Percentiles rank a stretch among this genome's conserved stretches.
phyloP scores from a whole-genome alignment of 768 basidiomycete species.

The Boletus vinaceobasis region DNA sequence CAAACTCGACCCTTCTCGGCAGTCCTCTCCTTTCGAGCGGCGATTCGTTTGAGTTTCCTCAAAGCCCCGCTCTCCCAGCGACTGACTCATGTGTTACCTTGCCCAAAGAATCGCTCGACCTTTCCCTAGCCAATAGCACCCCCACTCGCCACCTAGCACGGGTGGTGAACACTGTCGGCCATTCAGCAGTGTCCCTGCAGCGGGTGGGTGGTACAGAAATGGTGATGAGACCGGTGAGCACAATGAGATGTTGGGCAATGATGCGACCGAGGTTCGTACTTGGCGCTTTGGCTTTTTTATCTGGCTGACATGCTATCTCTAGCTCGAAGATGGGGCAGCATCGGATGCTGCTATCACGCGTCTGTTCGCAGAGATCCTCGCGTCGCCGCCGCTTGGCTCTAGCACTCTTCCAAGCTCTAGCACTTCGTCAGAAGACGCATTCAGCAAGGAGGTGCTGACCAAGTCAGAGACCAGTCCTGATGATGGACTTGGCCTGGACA shows the following conservation, averaged over 20 bases:
- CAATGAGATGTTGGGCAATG: constrained; percentile 13
- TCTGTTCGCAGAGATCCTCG: constrained; percentile 34
- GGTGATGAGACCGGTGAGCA: constrained; percentile 25
- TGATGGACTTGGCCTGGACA: constrained; percentile 17
- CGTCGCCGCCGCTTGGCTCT: constrained; percentile 32
- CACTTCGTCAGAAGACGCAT: constrained; percentile 32
- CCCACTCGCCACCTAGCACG: constrained; percentile 98
- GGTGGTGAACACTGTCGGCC: constrained; percentile 75
- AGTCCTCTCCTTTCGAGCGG: constrained; percentile 25
- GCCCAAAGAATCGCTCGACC: constrained; percentile 28
- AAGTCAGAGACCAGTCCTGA: constrained; percentile 8
- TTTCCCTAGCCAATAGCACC: constrained; percentile 39
- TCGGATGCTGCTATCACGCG: constrained; percentile 36
- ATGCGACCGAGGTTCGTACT: constrained; percentile 35
- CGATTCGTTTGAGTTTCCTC: constrained; percentile 32
- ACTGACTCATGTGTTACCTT: constrained; percentile 29
- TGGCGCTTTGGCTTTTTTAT: constrained; percentile 16
- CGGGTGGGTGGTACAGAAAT: constrained; percentile 64
- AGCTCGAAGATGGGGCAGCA: constrained; percentile 52
- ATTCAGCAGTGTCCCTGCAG: constrained; percentile 81
- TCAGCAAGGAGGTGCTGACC: constrained; percentile 25
- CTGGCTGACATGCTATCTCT: constrained; percentile 17
- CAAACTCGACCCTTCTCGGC: constrained; percentile 39
- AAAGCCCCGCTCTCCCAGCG: constrained; percentile 36
- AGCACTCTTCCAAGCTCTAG: constrained; percentile 30